Percentiles rank a stretch among this genome's conserved stretches.
Conservation (phyloP, 2,329 filamentous ascomycete species). For the Trichoderma afroharzianum region DNA sequence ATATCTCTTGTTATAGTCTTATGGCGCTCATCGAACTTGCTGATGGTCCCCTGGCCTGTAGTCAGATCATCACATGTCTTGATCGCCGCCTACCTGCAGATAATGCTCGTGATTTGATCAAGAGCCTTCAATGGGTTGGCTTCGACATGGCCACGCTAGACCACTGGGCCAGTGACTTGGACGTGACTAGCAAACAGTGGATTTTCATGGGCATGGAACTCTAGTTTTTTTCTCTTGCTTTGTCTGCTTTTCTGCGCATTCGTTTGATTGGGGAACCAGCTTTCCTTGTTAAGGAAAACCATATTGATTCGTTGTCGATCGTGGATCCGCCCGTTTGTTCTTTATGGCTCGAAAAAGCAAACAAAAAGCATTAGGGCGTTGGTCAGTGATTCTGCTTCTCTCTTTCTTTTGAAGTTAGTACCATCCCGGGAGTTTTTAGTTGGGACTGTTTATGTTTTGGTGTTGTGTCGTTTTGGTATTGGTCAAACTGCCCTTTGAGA, state of each 20-base stretch:
- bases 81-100: constrained; percentile 64
- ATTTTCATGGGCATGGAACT: constrained; percentile 86
- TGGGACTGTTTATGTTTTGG: neutral
- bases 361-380: neutral
- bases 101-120: constrained; percentile 65
- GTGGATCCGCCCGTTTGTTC: neutral
- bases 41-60: constrained; percentile 70
- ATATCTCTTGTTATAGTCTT: constrained; percentile 50
- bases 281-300: neutral
- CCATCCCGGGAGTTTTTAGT: neutral
- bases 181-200: constrained; percentile 74
- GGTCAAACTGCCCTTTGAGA: neutral
- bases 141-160: constrained; percentile 81
- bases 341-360: neutral
- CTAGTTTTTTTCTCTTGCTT: constrained; percentile 49
- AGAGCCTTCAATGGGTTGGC: constrained; percentile 88
- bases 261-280: neutral
- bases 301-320: neutral
- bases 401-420: neutral
- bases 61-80: constrained; percentile 74
- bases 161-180: constrained; percentile 62
- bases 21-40: constrained; percentile 90
- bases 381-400: neutral
- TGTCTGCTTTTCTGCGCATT: constrained; percentile 17
- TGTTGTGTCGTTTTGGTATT: neutral